phyloP scores from a whole-genome alignment of 169 alveolate species.

The Plasmodium chabaudi region DNA sequence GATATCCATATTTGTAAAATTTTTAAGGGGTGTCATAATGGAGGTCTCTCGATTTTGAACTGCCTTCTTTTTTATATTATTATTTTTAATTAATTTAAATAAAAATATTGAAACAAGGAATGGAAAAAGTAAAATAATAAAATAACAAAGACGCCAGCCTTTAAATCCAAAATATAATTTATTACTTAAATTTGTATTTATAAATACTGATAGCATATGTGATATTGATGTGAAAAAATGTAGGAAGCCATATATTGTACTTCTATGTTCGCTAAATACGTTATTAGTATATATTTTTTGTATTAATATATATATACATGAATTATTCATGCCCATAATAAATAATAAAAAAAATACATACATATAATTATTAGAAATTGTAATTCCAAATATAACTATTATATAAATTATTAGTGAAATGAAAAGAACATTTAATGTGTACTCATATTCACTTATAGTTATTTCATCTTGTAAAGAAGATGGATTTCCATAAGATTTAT shows the following conservation, averaged over 20 bases:
- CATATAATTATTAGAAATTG: slow-evolving; percentile 24
- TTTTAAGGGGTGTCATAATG: slow-evolving; percentile 23
- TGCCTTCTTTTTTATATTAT: slow-evolving; percentile 4
- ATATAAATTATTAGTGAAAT: slow-evolving; percentile 36
- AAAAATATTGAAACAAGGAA: slow-evolving; percentile 31
- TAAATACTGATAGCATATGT: slow-evolving; percentile 51
- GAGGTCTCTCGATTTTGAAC: not conserved
- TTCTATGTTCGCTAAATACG: slow-evolving; percentile 58
- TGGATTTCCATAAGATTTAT: not conserved
- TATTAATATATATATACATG: slow-evolving; percentile 60
- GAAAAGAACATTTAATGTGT: slow-evolving; percentile 16
- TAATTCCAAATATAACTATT: slow-evolving; percentile 54
- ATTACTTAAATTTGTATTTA: slow-evolving; percentile 65
- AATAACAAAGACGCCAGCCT: slow-evolving; percentile 71
- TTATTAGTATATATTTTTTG: slow-evolving; percentile 69
- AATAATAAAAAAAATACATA: slow-evolving; percentile 50
- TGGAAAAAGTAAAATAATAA: slow-evolving; percentile 45
- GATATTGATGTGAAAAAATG: slow-evolving; percentile 67
- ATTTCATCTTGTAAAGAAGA: slow-evolving; percentile 16
- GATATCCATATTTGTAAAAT: slow-evolving; percentile 2
- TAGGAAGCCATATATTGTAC: slow-evolving; percentile 65
- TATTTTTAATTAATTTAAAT: slow-evolving; percentile 19
- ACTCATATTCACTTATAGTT: slow-evolving; percentile 29
- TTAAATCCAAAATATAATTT: slow-evolving; percentile 39
- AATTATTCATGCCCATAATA: slow-evolving; percentile 60